Evolutionary conservation across 2,329 filamentous ascomycete genomes (phyloP).

Genomic region (Cytospora piceae): DNA sequence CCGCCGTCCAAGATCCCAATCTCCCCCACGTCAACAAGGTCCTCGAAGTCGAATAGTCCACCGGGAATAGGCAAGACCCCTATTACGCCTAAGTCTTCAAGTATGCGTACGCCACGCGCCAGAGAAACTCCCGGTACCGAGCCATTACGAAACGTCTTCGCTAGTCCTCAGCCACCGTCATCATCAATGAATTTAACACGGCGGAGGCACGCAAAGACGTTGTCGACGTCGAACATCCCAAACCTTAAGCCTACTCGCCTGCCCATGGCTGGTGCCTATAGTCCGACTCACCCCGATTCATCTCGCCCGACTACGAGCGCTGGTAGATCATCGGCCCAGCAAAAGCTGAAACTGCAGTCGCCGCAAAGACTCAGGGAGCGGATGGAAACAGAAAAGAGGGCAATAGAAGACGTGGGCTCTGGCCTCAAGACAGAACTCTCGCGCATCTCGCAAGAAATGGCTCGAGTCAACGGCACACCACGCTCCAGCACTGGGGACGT

Average conservation of each 20-base stretch:
- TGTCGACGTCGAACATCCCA: conserved; percentile 60
- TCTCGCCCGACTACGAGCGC: conserved; percentile 43
- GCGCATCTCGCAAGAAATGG: conserved; percentile 81
- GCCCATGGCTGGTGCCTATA: conserved; percentile 34
- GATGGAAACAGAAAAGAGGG: conserved; percentile 78
- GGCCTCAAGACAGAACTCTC: conserved; percentile 75
- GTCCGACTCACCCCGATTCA: conserved; percentile 31
- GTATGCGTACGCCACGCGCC: conserved; percentile 48
- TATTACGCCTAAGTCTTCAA: conserved; percentile 50
- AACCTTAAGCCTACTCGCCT: conserved; percentile 51
- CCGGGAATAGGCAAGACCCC: conserved; percentile 48
- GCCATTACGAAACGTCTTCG: conserved; percentile 23
- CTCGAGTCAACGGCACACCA: conserved; percentile 53
- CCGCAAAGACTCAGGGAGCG: conserved; percentile 82
- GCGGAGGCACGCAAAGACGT: conserved; percentile 50
- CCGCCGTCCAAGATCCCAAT: conserved; percentile 57
- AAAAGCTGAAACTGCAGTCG: conserved; percentile 69
- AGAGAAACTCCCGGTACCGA: conserved; percentile 48
- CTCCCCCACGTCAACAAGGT: conserved; percentile 43
- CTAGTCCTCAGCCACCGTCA: conserved; percentile 25
- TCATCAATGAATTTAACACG: conserved; percentile 23
- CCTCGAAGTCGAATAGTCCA: conserved; percentile 11
- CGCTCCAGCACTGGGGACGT: conserved; percentile 47
- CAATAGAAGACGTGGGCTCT: conserved; percentile 70
- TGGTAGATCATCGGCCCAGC: conserved; percentile 42